Base-by-base conservation (phyloP, 2,329 filamentous ascomycete genomes). In the Beauveria rudraprayagi region DNA sequence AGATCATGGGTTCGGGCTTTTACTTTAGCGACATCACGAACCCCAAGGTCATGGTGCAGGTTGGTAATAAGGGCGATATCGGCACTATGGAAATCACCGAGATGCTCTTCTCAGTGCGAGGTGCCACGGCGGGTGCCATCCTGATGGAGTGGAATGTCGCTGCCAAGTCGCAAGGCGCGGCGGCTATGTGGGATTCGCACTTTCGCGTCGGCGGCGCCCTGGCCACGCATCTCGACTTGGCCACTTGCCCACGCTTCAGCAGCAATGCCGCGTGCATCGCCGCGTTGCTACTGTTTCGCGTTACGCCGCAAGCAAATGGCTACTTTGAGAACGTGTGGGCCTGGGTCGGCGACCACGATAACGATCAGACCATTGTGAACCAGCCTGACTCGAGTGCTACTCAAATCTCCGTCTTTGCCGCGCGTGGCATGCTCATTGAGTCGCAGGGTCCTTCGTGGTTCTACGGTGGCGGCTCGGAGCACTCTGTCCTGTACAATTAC, bases 111-210 rank as follows among this genome's bases (percentile, higher is more conserved):
- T 80, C 83, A 63, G 88, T 85, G 48, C 77, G 80, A 65, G 88
- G 88, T 1, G 75, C 85, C 5, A 83, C 83, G n/a, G 83, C 87
- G 1, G 89, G 89, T 60, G 86, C 84, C 6, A 84, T 90, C 62
- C 76, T 91, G 65, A 80, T 91, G 68, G 80, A 91, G 69, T 91
- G 87, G 87, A 91, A 91, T 69, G 75, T 90, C 37, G 14, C 77
- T 77, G 16, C 80, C 78, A n/a, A 66, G 73, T 64, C 72, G 61
- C 59, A 79, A 80, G 65, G 85, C 85, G 34, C 64, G 0, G 67
- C 66, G 0, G 67, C 61, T 10, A 54, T 65, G 55, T 65, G 63
- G 64, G 66, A 65, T 48, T 76, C 79, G 1, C 80, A 82, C 64
- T 73, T 78, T 24, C 75, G 80, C 5, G 76, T 83, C 58, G 79